Base-by-base conservation (phyloP, 768 basidiomycete species). In the Mycena chlorophos region DNA sequence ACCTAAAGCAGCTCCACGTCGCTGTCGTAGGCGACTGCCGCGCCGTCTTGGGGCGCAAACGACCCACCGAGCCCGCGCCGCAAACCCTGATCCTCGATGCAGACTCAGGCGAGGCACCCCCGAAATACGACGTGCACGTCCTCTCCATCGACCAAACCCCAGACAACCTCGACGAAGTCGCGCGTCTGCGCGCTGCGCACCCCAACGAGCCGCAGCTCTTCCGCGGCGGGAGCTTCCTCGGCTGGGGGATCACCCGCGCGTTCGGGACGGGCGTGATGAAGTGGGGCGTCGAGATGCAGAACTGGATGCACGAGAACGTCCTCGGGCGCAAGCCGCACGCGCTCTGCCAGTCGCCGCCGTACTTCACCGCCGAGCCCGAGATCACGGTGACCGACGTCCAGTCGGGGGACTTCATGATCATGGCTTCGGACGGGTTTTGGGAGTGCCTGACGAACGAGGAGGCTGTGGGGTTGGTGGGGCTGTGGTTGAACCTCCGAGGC, bases 341-440 rank as follows among this genome's bases (percentile, higher is more conserved):
- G 1, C 63, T 63, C 39, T 67, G 74, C 63, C 38, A 72, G 62
- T 80, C 82, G 1, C 82, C 82, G 20, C 81, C 82, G 1, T 83
- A 85, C 59, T 74, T 83, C 45, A 82, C 78, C 1, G 83, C 83
- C 0, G 74, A 76, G 57, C 84, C 84, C 0, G 78, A 78, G 46
- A 74, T 83, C 19, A 80, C 77, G 5, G 71, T 68, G 0, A 71
- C 69, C 2, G 63, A 73, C 26, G 65, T 81, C 2, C 64, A 72
- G 40, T 70, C 73, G 14, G 81, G 80, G 13, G 80, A 82, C 57
- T 84, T 86, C 64, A 61, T 84, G 49, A 76, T 85, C 26, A 64
- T 85, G 55, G 84, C 75, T 1, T 78, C 77, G 1, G 79, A 82
- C 62, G 83, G 83, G 5, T 66, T 85, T n/a, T 85, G 79, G 78